Percentiles rank a stretch among this genome's conserved stretches.
Evolutionary conservation across 73 alveolate species (phyloP).

Genomic region (Symbiodinium natans): DNA sequence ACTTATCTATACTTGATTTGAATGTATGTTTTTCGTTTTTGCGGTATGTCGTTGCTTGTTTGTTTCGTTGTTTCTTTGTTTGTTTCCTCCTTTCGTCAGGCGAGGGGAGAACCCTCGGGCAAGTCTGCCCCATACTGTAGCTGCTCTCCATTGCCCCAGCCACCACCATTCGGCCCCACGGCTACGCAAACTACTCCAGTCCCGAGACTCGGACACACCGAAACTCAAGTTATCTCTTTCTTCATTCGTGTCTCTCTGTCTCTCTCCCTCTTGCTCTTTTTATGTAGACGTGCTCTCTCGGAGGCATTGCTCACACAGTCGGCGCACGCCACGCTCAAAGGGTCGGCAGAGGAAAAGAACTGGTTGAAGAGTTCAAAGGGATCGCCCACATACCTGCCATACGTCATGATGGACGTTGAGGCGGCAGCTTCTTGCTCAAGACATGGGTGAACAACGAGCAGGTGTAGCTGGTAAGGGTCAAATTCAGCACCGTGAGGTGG

Average conservation of each 20-base stretch:
- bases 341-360: conserved; percentile 84
- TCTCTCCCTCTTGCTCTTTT: background rate
- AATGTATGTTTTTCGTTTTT: too few species aligned
- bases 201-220: too few species aligned
- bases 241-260: background rate
- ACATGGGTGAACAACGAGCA: background rate
- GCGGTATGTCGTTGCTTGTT: too few species aligned
- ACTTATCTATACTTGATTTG: too few species aligned
- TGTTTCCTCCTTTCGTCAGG: too few species aligned
- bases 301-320: background rate
- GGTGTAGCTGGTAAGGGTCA: conserved; percentile 65
- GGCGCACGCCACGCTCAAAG: conserved; percentile 90
- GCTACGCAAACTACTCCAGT: too few species aligned
- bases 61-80: too few species aligned
- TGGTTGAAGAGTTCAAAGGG: conserved; percentile 84
- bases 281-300: background rate
- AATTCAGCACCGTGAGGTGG: conserved; percentile 65
- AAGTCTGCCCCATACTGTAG: too few species aligned
- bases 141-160: too few species aligned
- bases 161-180: too few species aligned
- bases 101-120: too few species aligned
- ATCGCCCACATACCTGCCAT: conserved; percentile 84
- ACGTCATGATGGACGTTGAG: background rate
- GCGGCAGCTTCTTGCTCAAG: background rate
- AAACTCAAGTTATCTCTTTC: too few species aligned